Percentiles rank a stretch among this genome's conserved stretches.
Evolutionary conservation across 192 early-diverging fungal genomes (phyloP).

Genomic region (Coemansia sp.): DNA sequence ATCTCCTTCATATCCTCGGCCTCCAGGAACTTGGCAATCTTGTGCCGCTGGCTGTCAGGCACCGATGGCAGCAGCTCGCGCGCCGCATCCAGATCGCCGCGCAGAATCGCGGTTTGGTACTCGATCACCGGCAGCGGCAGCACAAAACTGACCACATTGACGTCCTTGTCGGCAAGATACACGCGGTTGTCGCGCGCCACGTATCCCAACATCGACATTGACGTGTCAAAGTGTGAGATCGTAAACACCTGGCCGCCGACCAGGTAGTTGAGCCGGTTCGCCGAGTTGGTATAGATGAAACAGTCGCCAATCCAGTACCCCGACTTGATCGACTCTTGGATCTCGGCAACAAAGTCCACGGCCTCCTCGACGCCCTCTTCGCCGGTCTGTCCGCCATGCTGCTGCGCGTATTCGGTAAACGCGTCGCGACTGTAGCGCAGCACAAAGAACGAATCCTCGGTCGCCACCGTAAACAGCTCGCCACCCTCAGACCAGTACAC

Average conservation of each 20-base stretch:
- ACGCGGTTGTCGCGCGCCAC: slow-evolving; percentile 90
- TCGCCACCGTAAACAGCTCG: slow-evolving; percentile 85
- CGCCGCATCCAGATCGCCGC: slow-evolving; percentile 86
- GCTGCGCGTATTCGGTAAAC: slow-evolving; percentile 68
- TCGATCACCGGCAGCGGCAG: slow-evolving; percentile 93
- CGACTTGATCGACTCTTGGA: slow-evolving; percentile 84
- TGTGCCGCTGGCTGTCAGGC: slow-evolving; percentile 80
- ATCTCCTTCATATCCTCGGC: slow-evolving; percentile 86
- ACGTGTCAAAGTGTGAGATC: slow-evolving; percentile 91
- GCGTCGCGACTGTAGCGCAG: slow-evolving; percentile 90
- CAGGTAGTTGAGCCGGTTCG: slow-evolving; percentile 92
- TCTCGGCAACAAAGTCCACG: slow-evolving; percentile 90
- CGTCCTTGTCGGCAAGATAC: slow-evolving; percentile 91
- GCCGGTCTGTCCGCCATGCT: slow-evolving; percentile 61
- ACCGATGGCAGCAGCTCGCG: slow-evolving; percentile 77
- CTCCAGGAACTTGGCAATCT: slow-evolving; percentile 94
- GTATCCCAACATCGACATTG: slow-evolving; percentile 92
- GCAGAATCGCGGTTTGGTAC: slow-evolving; percentile 96
- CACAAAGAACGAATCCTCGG: slow-evolving; percentile 92
- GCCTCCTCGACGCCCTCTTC: slow-evolving; percentile 98
- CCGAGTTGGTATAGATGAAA: slow-evolving; percentile 92
- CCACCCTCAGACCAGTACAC: slow-evolving; percentile 96
- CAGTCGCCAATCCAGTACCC: slow-evolving; percentile 99
- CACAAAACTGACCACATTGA: slow-evolving; percentile 82
- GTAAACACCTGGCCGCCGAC: slow-evolving; percentile 93